These are phyloP conservation scores for Stygiomarasmius scandens DNA, from an alignment of 1,284 basidiomycete genomes.

Conservation along the genomic window DNA sequence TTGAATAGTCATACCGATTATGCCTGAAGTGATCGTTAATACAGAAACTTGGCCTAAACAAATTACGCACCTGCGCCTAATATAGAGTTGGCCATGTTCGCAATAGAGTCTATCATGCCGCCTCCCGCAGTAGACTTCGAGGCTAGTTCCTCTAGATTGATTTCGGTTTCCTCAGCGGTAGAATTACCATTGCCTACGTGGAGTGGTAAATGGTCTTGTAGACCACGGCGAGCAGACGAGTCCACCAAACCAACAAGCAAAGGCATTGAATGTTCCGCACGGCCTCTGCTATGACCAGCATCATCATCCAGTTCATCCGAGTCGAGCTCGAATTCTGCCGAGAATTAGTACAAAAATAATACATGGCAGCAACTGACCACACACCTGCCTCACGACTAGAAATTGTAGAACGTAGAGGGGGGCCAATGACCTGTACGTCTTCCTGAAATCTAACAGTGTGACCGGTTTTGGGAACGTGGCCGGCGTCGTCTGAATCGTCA, in stretches of 20 bases:
- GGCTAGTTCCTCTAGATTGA: slow-evolving; percentile 69
- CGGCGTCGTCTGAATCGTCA: slow-evolving; percentile 50
- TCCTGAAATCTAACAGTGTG: slow-evolving; percentile 65
- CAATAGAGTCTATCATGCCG: slow-evolving; percentile 81
- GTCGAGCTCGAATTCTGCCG: slow-evolving; percentile 75
- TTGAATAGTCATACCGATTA: slow-evolving; percentile 67
- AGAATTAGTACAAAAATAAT: slow-evolving; percentile 10
- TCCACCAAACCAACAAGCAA: slow-evolving; percentile 78
- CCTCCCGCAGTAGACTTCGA: slow-evolving; percentile 74
- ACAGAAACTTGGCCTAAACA: slow-evolving; percentile 3
- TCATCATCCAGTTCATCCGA: slow-evolving; percentile 72
- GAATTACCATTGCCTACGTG: slow-evolving; percentile 36
- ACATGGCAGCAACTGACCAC: slow-evolving; percentile 33
- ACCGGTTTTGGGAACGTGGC: slow-evolving; percentile 25
- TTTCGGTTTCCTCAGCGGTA: slow-evolving; percentile 32
- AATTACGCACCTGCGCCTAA: slow-evolving; percentile 79
- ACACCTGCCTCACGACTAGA: slow-evolving; percentile 77
- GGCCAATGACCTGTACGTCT: slow-evolving; percentile 66
- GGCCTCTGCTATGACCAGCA: slow-evolving; percentile 41
- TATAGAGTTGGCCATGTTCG: slow-evolving; percentile 97
- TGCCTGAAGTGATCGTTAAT: slow-evolving; percentile 49
- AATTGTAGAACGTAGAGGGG: slow-evolving; percentile 67
- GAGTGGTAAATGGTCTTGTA: slow-evolving; percentile 56
- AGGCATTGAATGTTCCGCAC: slow-evolving; percentile 63
- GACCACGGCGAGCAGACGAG: slow-evolving; percentile 54